phyloP scores from a whole-genome alignment of 495 filamentous ascomycete genomes.

The Hyphodiscus hymeniophilus region DNA sequence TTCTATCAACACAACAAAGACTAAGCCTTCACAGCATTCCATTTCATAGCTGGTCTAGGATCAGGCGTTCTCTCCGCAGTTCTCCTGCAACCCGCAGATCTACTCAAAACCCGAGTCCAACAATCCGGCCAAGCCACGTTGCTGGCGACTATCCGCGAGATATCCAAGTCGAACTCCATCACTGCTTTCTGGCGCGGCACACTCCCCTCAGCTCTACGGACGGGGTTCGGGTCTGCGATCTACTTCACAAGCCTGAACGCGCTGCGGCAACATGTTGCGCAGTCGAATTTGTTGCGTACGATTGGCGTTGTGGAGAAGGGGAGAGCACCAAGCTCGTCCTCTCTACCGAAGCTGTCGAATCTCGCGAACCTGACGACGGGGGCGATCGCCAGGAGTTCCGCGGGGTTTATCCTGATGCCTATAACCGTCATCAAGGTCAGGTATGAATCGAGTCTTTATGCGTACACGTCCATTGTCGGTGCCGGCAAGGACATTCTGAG shows the following conservation, averaged over 20 bases:
- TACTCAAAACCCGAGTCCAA: constrained; percentile 93
- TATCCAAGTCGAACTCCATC: constrained; percentile 50
- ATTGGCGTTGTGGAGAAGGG: constrained; percentile 18
- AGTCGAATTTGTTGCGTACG: constrained; percentile 30
- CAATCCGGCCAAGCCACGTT: constrained; percentile 62
- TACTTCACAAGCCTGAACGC: constrained; percentile 89
- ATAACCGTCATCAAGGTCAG: constrained; percentile 96
- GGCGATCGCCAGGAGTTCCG: constrained; percentile 71
- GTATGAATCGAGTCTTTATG: constrained; percentile 79
- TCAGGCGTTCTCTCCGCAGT: constrained; percentile 82
- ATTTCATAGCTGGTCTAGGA: constrained; percentile 75
- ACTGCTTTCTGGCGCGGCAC: constrained; percentile 91
- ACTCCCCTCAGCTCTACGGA: constrained; percentile 82
- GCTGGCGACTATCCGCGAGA: constrained; percentile 58
- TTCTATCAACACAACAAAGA: neutral
- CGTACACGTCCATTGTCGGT: constrained; percentile 66
- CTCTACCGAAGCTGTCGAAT: constrained; percentile 77
- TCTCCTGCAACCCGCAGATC: constrained; percentile 90
- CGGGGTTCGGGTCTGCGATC: constrained; percentile 83
- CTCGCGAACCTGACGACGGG: constrained; percentile 79
- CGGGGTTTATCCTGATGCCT: constrained; percentile 91
- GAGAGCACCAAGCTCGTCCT: constrained; percentile 38
- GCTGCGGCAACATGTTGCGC: constrained; percentile 62
- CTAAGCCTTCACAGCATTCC: constrained; percentile 14
- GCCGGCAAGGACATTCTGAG: constrained; percentile 68